Conservation (phyloP, 805 yeast genomes). For the Barnettozyma californica region DNA sequence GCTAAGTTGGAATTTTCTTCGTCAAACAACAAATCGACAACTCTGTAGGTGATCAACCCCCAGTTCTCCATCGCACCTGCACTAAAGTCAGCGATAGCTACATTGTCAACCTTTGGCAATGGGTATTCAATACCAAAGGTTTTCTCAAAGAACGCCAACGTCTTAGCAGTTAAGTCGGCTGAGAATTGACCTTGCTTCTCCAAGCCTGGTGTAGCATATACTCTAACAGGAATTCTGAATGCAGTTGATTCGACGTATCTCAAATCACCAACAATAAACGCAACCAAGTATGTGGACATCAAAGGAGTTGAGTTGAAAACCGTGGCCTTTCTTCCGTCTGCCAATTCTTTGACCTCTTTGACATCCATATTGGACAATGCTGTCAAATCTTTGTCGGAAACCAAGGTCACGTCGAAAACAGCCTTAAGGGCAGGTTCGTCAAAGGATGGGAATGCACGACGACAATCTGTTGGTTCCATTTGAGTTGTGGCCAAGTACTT, state of each 20-base stretch:
- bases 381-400: conserved; percentile 50
- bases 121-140: conserved; percentile 73
- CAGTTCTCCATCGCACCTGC: conserved; percentile 92
- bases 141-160: conserved; percentile 66
- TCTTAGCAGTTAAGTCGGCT: conserved; percentile 69
- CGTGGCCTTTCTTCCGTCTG: conserved; percentile 45
- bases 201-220: conserved; percentile 74
- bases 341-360: conserved; percentile 39
- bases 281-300: conserved; percentile 83
- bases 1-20: conserved; percentile 61
- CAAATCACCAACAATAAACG: conserved; percentile 78
- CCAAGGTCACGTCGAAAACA: conserved; percentile 56
- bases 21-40: conserved; percentile 67
- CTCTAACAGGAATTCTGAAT: conserved; percentile 72
- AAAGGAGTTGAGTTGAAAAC: conserved; percentile 70
- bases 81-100: conserved; percentile 77
- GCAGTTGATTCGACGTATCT: conserved; percentile 62
- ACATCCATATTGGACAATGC: conserved; percentile 70
- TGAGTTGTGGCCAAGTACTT: conserved; percentile 79
- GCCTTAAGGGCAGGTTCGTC: conserved; percentile 84
- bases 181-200: conserved; percentile 68
- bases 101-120: conserved; percentile 75
- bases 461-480: conserved; percentile 83
- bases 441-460: conserved; percentile 82
- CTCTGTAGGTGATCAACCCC: conserved; percentile 76